A percentile compares a stretch with the other conserved stretches of the same genome.
phyloP scores from a whole-genome alignment of 495 filamentous ascomycete genomes.

The Talaromyces ruber region DNA sequence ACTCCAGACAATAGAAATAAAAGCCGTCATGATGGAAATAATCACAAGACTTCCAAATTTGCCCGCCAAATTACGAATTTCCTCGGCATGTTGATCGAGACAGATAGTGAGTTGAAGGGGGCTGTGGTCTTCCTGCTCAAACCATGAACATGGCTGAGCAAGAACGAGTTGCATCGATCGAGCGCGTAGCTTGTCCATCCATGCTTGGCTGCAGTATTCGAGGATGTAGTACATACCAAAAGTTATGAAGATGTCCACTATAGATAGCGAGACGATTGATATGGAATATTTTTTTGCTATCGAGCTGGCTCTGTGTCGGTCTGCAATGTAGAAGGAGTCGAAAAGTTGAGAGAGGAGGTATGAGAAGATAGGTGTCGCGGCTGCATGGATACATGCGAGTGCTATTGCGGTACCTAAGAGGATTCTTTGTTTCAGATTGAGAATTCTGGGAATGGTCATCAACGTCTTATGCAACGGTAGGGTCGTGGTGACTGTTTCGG shows the following conservation, averaged over 20 bases:
- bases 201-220: conserved; percentile 63
- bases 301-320: conserved; percentile 21
- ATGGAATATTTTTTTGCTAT: conserved; percentile 58
- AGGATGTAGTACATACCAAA: conserved; percentile 63
- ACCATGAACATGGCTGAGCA: conserved; percentile 77
- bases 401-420: conserved; percentile 52
- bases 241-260: conserved; percentile 52
- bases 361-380: conserved; percentile 68
- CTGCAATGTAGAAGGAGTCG: conserved; percentile 50
- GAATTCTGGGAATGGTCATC: conserved; percentile 60
- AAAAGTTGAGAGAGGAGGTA: conserved; percentile 70
- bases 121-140: conserved; percentile 61
- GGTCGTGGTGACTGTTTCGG: neutral
- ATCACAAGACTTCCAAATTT: conserved; percentile 66
- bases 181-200: conserved; percentile 66
- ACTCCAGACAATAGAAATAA: conserved; percentile 64
- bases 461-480: conserved; percentile 42
- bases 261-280: conserved; percentile 58
- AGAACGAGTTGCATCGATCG: conserved; percentile 64
- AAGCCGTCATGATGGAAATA: conserved; percentile 54
- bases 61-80: conserved; percentile 74
- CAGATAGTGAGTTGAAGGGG: conserved; percentile 54
- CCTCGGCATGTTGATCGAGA: conserved; percentile 78
- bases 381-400: conserved; percentile 43
- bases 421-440: conserved; percentile 41